Conservation (phyloP, 2,329 filamentous ascomycete species). For the Onygenales sp. region DNA sequence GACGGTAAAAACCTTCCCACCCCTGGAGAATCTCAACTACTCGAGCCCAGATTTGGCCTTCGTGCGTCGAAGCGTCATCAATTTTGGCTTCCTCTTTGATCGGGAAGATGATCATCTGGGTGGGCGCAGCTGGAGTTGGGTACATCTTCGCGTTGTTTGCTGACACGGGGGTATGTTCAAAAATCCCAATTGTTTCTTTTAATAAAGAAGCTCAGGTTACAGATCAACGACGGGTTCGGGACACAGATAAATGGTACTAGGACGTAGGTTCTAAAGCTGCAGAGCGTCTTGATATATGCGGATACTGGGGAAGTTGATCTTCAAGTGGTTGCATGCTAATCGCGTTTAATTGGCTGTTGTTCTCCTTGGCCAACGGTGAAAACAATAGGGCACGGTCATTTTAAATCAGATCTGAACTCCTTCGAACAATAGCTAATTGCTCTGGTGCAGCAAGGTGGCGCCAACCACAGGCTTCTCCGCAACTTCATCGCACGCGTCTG, state of each 20-base stretch:
- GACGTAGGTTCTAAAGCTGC: too few species aligned
- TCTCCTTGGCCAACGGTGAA: too few species aligned
- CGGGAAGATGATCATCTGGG: neutral
- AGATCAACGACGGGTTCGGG: too few species aligned
- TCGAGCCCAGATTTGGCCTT: conserved; percentile 15
- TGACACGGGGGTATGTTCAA: neutral
- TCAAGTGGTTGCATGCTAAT: neutral
- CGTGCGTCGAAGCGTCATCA: neutral
- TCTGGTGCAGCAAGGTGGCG: too few species aligned
- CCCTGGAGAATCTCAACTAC: conserved; percentile 13
- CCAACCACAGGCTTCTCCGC: too few species aligned
- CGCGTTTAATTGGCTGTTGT: neutral
- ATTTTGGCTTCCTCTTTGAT: neutral
- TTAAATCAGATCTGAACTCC: too few species aligned
- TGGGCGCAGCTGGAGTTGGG: neutral
- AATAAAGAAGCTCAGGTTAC: neutral
- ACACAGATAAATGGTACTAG: too few species aligned
- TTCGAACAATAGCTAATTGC: too few species aligned
- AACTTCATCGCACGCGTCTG: too few species aligned
- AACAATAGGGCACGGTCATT: too few species aligned
- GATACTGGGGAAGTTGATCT: too few species aligned
- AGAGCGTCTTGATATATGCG: too few species aligned
- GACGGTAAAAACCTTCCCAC: conserved; percentile 16
- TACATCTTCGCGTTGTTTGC: neutral
- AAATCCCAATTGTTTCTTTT: neutral